Conservation (phyloP, 495 filamentous ascomycete species). For the Terfezia claveryi region DNA sequence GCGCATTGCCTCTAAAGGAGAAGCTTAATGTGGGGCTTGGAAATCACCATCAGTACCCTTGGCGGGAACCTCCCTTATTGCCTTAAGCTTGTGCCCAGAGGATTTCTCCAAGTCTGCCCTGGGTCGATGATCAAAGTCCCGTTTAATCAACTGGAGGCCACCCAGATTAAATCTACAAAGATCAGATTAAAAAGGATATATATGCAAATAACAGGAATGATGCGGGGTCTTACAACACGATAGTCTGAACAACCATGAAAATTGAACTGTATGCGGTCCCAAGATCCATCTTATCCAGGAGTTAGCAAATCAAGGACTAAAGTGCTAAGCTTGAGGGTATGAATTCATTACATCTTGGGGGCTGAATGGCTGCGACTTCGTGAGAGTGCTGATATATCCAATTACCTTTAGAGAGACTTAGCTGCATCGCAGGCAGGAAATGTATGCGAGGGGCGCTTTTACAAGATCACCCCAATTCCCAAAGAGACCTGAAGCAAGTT, state of each 20-base stretch:
- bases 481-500: conserved; percentile 5
- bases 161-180: conserved; percentile 10
- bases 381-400: conserved; percentile 13
- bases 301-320: no score
- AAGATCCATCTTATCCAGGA: neutral
- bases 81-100: neutral
- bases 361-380: conserved; percentile 14
- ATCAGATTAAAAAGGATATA: no score
- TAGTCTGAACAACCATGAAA: conserved; percentile 13
- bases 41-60: no score
- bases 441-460: neutral
- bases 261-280: conserved; percentile 17
- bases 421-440: no score
- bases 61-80: no score
- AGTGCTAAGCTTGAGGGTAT: no score
- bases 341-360: no score
- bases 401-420: conserved; percentile 6
- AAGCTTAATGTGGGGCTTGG: no score
- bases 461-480: conserved; percentile 17
- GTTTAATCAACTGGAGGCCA: conserved; percentile 13
- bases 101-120: conserved; percentile 8
- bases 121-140: conserved; percentile 8
- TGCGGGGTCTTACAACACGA: conserved; percentile 10
- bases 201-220: no score
- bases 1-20: no score